phyloP scores from a whole-genome alignment of 306 rosid genomes.

The Rosa chinensis region DNA sequence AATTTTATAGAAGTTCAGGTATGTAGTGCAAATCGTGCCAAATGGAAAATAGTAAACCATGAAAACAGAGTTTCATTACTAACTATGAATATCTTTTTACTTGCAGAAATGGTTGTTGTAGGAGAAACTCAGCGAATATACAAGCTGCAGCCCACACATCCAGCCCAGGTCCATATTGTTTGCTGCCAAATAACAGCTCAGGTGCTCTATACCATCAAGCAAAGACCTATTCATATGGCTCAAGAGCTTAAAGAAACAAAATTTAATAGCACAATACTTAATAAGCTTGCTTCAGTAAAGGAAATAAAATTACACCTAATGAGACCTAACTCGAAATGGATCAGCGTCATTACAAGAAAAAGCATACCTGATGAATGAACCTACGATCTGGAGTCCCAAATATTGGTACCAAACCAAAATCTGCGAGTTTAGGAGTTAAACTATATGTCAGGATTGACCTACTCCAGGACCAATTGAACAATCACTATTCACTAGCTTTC shows the following conservation, averaged over 20 bases:
- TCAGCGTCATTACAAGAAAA: constrained; percentile 5
- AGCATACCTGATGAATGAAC: constrained; percentile 51
- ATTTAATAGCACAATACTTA: neutral
- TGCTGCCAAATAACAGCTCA: constrained; percentile 87
- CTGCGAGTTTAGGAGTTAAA: constrained; percentile 72
- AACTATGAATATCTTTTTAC: constrained; percentile 41
- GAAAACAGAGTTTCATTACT: neutral
- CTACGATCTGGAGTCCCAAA: constrained; percentile 97
- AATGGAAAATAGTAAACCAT: neutral
- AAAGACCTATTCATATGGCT: constrained; percentile 57
- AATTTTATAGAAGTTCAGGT: neutral
- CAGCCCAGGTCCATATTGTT: constrained; percentile 90
- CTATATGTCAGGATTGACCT: neutral
- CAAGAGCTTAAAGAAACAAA: constrained; percentile 4
- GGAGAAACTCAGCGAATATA: constrained; percentile 88
- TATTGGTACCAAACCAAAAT: constrained; percentile 88
- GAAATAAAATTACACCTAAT: neutral
- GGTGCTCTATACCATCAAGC: constrained; percentile 99
- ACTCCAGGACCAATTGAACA: neutral
- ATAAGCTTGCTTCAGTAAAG: neutral
- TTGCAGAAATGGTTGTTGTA: constrained; percentile 92
- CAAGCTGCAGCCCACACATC: constrained; percentile 99
- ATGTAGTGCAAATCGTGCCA: neutral
- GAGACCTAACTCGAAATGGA: neutral
- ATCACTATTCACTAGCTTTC: neutral